A percentile compares a stretch with the other conserved stretches of the same genome.
These are phyloP conservation scores for Cocos nucifera DNA, from an alignment of 176 grass and related monocot genomes.

Conservation along the genomic window DNA sequence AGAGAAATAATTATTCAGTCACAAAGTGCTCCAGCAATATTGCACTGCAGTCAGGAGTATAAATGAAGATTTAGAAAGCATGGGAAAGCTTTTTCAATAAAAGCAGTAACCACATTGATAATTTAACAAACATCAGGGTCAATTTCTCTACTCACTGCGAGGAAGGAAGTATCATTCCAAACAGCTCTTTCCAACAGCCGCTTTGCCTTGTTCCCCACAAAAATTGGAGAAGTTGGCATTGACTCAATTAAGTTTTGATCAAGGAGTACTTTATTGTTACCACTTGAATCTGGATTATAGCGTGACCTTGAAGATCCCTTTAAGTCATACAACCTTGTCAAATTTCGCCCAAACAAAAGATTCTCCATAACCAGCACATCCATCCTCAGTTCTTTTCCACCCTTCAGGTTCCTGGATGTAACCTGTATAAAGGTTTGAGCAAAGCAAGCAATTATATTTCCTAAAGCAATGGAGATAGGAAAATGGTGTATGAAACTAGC, in stretches of 20 bases:
- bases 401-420: constrained; percentile 53
- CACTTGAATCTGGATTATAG: constrained; percentile 87
- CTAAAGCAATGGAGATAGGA: too few species aligned
- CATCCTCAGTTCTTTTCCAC: constrained; percentile 81
- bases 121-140: background rate
- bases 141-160: constrained; percentile 59
- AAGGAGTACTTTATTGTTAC: constrained; percentile 92
- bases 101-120: too few species aligned
- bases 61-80: too few species aligned
- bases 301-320: constrained; percentile 93
- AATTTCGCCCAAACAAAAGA: constrained; percentile 72
- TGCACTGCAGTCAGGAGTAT: too few species aligned
- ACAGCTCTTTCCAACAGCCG: constrained; percentile 85
- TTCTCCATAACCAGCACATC: constrained; percentile 98
- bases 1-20: too few species aligned
- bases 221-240: constrained; percentile 97
- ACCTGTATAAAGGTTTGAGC: constrained; percentile 28
- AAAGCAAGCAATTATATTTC: background rate
- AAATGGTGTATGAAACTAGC: too few species aligned
- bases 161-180: constrained; percentile 96
- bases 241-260: constrained; percentile 91
- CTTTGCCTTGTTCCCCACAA: constrained; percentile 90
- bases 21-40: too few species aligned
- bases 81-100: too few species aligned
- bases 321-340: constrained; percentile 89